Evolutionary conservation across 257 asterid genomes (phyloP).

Genomic region (Nicotiana undulata): DNA sequence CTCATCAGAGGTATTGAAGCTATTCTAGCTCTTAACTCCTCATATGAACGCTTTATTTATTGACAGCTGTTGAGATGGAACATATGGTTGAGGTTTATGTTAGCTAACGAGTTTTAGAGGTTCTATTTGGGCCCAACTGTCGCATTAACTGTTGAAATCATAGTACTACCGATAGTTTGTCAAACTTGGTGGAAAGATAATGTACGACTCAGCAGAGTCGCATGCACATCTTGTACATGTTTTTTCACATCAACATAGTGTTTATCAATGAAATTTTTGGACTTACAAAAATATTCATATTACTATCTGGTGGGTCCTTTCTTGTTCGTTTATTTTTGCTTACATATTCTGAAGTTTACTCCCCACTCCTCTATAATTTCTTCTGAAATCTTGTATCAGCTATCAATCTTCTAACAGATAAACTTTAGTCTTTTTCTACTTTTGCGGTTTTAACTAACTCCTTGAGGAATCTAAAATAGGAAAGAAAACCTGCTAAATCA

Average conservation of each 20-base stretch:
- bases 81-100: neutral
- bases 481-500: neutral
- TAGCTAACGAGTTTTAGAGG: neutral
- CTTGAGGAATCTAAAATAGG: neutral
- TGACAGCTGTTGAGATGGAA: neutral
- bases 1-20: constrained; percentile 39
- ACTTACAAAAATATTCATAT: neutral
- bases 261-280: neutral
- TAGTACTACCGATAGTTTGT: neutral
- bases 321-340: neutral
- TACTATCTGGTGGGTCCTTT: neutral
- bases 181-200: neutral
- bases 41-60: neutral
- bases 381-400: neutral
- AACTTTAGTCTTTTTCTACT: neutral
- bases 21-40: neutral
- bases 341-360: neutral
- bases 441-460: neutral
- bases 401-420: neutral
- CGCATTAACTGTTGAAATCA: neutral
- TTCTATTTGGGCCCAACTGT: neutral
- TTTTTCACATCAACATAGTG: neutral
- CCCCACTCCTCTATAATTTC: neutral
- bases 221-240: neutral
- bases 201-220: neutral